Evolutionary conservation across 257 asterid species (phyloP).

Genomic region (Cordia subcordata): DNA sequence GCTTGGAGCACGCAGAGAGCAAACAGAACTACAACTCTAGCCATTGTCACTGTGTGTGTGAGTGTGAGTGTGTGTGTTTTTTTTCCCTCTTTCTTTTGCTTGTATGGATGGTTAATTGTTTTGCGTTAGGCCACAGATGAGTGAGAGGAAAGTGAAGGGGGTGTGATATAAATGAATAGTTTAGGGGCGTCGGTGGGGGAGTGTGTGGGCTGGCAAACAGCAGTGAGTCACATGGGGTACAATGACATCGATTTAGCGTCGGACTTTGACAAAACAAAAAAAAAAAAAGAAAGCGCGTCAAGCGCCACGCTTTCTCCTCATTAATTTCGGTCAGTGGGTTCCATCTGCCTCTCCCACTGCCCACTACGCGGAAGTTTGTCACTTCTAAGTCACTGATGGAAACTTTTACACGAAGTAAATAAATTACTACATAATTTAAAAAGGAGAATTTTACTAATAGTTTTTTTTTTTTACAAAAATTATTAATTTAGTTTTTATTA

Average conservation of each 20-base stretch:
- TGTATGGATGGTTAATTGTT: too few relatives aligned
- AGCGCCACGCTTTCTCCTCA: slow-evolving; percentile 13
- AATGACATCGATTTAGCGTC: too few relatives aligned
- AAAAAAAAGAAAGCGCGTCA: slow-evolving; percentile 32
- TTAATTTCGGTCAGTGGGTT: slow-evolving; percentile 33
- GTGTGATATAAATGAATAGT: slow-evolving; percentile 8
- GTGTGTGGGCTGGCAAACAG: slow-evolving; percentile 35
- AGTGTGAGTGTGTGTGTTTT: too few relatives aligned
- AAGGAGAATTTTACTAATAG: too few relatives aligned
- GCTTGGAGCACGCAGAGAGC: slow-evolving; percentile 42
- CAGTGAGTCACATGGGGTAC: slow-evolving; percentile 29
- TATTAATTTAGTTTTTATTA: too few relatives aligned
- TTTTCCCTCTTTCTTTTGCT: too few relatives aligned
- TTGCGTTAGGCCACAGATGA: background rate
- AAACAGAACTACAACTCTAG: slow-evolving; percentile 28
- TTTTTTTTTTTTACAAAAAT: too few relatives aligned
- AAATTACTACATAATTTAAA: too few relatives aligned
- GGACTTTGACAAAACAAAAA: too few relatives aligned
- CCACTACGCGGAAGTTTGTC: slow-evolving; percentile 16
- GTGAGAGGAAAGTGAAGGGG: background rate
- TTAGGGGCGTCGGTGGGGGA: slow-evolving; percentile 13
- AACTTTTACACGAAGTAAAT: too few relatives aligned
- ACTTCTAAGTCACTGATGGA: too few relatives aligned
- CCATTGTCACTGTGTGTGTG: slow-evolving; percentile 46
- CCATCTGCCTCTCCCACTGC: slow-evolving; percentile 14